Evolutionary conservation across 2,329 filamentous ascomycete genomes (phyloP), one percentile per base, ranked within the genome.

Genomic region (Teratosphaeria pseudoeucalypti): DNA sequence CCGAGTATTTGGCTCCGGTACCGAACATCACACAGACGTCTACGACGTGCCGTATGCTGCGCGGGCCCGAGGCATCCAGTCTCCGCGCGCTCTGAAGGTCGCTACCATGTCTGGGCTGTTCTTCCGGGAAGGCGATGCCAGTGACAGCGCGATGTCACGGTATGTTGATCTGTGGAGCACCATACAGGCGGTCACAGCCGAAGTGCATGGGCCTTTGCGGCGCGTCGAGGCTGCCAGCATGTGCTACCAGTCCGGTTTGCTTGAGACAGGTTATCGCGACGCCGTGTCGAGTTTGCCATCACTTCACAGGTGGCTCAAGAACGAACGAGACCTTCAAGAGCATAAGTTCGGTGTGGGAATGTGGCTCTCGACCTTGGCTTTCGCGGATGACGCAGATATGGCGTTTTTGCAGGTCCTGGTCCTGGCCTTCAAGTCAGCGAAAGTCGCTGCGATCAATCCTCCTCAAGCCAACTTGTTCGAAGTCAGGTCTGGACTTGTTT

Each of bases 351-450:
- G 53, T 3, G 34, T 67, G 12, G 60, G 62, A 39, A 62, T 65
- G 11, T 69, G 67, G 68, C 58, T 69, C 3, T 75, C 73, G 0
- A 64, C 74, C 0, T 66, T 83, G n/a, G 72, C 76, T 0, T 83
- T 78, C 60, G 65, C 71, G 0, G 29, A 66, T 0, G 63, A 71
- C 32, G 68, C 70, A 0, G 67, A 79, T n/a, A 74, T 79, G 66
- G 63, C 67, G 0, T 53, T 78, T 0, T 54, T 83, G 1, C 71
- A 74, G 52, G 69, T 75, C 0, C 64, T 85, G 1, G 69, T 78
- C 0, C 12, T 0, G 58, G 80, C 0, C 6, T 65, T 1, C 67
- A 76, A 2, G 79, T 79, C 0, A 34, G 47, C 2, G 71, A 72
- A 62, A 69, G 68, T 54, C 66, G 66, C 5, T 78, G 74, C 60